Base-by-base conservation (phyloP, 176 grass and related monocot genomes). In the Elaeis guineensis region DNA sequence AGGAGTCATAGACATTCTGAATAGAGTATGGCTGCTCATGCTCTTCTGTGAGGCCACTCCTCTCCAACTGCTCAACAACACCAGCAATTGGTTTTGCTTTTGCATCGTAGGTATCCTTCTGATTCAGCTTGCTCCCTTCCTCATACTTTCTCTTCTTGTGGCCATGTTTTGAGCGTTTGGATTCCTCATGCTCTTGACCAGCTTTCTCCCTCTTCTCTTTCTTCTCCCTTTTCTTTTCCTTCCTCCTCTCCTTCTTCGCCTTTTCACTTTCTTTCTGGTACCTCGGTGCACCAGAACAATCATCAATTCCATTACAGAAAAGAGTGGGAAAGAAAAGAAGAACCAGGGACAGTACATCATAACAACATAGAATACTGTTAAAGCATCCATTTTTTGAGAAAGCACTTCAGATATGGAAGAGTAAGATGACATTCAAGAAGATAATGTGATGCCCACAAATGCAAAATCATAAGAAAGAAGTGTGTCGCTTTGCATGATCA, bases 301-400 rank as follows among this genome's bases (percentile, higher is more conserved):
- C 79, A 75, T 90, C 82, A 90, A 78, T 90, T 86, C 87, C 83
- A 72, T 81, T 78, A 78, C 57, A 85, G 86, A 85, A 85, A 77
- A 0, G 86, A 81, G 78, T 1, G 52, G 74, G 54, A 78, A 82
- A 75, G 78, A 56, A 82, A 85, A 71, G 70, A 44, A 44, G 70
- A 44, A 44, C 35, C 35, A 44, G 14, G 7, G 35, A 44, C 35
- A 44, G 14, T 35, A 44, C 11, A 44, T 44, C 11, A 3, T 11
- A 12, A 44, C 6, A 12, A 44, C 7, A 30, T 4, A 30, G 11
- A 44, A 44, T 44, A 6, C 35, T 44, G 11, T 44, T 44, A 12
- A 12, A 44, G 35, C 11, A 44, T 44, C 35, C 35, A 14, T 44
- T 44, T 44, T 44, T 14, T 44, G 35, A 44, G 35, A 44, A 44